phyloP scores from a whole-genome alignment of 164 flowering plant genomes.

The Magnolia kwangsiensis region DNA sequence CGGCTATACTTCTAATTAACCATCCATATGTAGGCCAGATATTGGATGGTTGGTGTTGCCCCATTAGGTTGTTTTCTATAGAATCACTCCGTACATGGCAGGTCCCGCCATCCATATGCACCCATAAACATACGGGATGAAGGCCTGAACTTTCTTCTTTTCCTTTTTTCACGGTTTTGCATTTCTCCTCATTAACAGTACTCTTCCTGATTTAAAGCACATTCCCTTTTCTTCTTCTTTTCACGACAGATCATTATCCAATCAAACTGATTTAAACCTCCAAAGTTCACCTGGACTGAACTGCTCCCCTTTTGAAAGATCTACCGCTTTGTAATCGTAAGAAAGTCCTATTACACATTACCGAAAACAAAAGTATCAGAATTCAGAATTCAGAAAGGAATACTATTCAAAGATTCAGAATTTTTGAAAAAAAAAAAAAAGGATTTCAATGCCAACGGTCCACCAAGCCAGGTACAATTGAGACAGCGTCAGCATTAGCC shows the following conservation, averaged over 20 bases:
- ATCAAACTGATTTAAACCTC: neutral
- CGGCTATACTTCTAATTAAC: neutral
- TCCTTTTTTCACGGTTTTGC: neutral
- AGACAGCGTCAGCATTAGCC: too few relatives aligned
- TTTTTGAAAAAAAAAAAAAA: neutral
- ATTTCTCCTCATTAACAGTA: neutral
- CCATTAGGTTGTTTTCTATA: too few relatives aligned
- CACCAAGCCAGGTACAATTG: neutral
- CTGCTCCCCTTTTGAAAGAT: constrained; percentile 54
- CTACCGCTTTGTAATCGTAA: constrained; percentile 53
- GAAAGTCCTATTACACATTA: constrained; percentile 30
- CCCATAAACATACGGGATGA: neutral
- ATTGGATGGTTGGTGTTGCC: neutral
- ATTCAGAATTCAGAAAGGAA: neutral
- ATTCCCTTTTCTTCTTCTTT: neutral
- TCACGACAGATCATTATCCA: neutral
- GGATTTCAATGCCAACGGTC: neutral
- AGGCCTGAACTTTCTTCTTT: neutral
- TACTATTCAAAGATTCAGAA: too few relatives aligned
- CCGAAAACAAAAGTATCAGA: neutral
- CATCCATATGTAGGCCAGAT: too few relatives aligned
- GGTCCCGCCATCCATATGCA: neutral
- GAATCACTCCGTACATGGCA: neutral
- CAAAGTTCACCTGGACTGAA: constrained; percentile 42
- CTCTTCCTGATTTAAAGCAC: neutral